Base-by-base conservation (phyloP, 2,329 filamentous ascomycete species). In the Kalmusia sp. region DNA sequence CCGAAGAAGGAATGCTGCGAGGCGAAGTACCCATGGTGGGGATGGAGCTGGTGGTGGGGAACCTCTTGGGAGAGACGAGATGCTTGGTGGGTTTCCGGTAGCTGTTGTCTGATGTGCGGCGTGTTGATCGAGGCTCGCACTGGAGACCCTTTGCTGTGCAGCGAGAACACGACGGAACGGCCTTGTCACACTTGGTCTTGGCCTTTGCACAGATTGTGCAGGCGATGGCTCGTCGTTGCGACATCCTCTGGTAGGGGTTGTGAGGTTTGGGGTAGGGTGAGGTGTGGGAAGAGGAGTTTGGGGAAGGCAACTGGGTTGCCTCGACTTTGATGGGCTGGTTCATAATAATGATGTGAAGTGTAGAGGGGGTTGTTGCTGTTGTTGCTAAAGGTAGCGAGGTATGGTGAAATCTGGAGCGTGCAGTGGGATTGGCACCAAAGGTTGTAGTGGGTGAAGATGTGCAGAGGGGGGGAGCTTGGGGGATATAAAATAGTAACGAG, bases 181-280 rank as follows among this genome's bases (percentile, higher is more conserved):
- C 63, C 61, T 72, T 74, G 49, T 74, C 70, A 51, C 71, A 73
- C 57, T 73, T 71, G 7, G 71, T 73, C 57, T 74, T 74, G 39
- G 71, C 71, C 56, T 72, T 74, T 22, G 71, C 71, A 53, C 71
- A 74, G 51, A 71, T 70, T 3, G 72, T 71, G 58, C 71, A 74
- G 44, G 71, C 70, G 48, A 74, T 74, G n/a, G 70, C 67, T 64
- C 71, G 62, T 53, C 70, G 61, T 38, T 69, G 62, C 6, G 70
- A 58, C 49, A 68, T 70, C 43, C 65, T 66, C 15, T 66, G 58
- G 46, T 73, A 73, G 1, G 67, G 68, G 35, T 68, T 69, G 51
- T 57, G 54, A 14, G 49, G 41, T 30, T 55, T 50, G 49, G 51
- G 34, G 30, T 54, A 51, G 1, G 58, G 51, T 15, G 62, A 49